Base-by-base conservation (phyloP, 1,139 yeast genomes). In the Nakaseomyces nivariensis region DNA sequence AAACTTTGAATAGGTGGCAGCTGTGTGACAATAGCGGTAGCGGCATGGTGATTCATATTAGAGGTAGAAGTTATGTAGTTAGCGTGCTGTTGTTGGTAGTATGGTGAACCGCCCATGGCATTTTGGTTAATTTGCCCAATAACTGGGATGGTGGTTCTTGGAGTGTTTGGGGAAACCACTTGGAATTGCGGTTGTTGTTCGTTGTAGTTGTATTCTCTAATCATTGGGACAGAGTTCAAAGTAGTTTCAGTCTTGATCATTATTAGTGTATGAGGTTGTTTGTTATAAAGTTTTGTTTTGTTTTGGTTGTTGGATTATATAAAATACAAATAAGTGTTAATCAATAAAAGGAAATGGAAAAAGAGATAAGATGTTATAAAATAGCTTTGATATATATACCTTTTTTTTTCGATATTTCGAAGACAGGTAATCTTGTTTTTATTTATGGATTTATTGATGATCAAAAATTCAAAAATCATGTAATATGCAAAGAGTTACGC, bases 401-500 rank as follows among this genome's bases (percentile, higher is more conserved):
- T 41, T 27, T 27, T 41, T 41, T 26, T 38, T 38, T 26, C 9
- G 31, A 29, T 38, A 38, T 38, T 38, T 38, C 43, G 32, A 24
- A 38, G 26, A 38, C 32, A 38, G 9, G 29, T 38, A 26, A 38
- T 38, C 32, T 25, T 25, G 4, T 37, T 13, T 37, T 8, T 22
- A 13, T 37, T 37, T 37, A 17, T 17, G 26, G 7, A 17, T 1
- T 27, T 29, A 37, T n/a, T 33, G 32, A 11, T 25, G 43, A 38
- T 38, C 32, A 38, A 17, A 4, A 37, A 5, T 9, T 9, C 31
- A 29, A 29, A 29, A 37, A 38, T 38, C 43, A 38, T 38, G 43
- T 38, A 38, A 38, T 38, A 38, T 38, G 43, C 43, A 38, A 38
- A 38, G 43, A 38, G 32, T 13, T 38, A 38, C 43, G 43, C 32